Evolutionary conservation across 768 basidiomycete genomes (phyloP).

Genomic region (Lyophyllum shimeji): DNA sequence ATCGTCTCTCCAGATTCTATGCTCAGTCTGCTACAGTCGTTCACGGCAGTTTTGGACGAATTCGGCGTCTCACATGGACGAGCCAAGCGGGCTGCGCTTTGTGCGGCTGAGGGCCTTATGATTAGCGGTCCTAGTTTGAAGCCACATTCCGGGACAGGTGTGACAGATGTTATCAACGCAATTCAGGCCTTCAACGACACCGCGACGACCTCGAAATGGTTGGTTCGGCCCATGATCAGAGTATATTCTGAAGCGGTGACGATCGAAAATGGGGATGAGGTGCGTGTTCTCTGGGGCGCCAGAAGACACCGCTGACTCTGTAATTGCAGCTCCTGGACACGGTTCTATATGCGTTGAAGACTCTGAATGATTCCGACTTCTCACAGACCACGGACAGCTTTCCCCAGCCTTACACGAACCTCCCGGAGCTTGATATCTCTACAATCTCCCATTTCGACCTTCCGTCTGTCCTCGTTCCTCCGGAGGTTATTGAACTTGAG

Average conservation of each 20-base stretch:
- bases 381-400: constrained; percentile 53
- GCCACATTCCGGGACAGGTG: constrained; percentile 54
- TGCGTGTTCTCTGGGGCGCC: constrained; percentile 22
- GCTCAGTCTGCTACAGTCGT: constrained; percentile 77
- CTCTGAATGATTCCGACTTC: constrained; percentile 63
- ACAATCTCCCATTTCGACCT: constrained; percentile 58
- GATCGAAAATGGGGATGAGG: constrained; percentile 62
- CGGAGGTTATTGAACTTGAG: constrained; percentile 83
- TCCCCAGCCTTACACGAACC: constrained; percentile 63
- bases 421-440: constrained; percentile 39
- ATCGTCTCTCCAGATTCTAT: constrained; percentile 79
- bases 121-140: constrained; percentile 72
- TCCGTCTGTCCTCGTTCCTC: constrained; percentile 81
- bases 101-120: constrained; percentile 80
- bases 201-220: constrained; percentile 53
- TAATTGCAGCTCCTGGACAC: constrained; percentile 69
- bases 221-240: constrained; percentile 62
- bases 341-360: constrained; percentile 60
- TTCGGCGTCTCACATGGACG: constrained; percentile 87
- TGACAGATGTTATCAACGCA: constrained; percentile 66
- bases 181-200: constrained; percentile 73
- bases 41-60: constrained; percentile 85
- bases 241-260: constrained; percentile 44
- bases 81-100: constrained; percentile 76
- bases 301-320: not conserved